Evolutionary conservation across 331 rosid species (phyloP).

Genomic region (Quercus phellos): DNA sequence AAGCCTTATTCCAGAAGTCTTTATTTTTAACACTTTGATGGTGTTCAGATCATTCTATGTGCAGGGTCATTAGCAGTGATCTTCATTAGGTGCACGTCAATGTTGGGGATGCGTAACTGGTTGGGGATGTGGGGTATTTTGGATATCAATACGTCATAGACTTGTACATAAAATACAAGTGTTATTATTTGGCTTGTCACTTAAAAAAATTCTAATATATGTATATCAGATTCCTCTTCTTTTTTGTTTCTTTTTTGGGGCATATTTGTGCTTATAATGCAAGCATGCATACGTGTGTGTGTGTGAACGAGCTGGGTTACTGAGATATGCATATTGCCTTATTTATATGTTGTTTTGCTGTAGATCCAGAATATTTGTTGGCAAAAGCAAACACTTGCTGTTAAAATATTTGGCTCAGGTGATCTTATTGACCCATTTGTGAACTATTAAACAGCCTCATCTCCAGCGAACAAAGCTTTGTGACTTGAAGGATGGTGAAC

Average conservation of each 20-base stretch:
- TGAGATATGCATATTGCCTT: neutral
- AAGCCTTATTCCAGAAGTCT: neutral
- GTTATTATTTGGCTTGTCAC: neutral
- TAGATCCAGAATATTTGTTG: neutral
- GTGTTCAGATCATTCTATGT: neutral
- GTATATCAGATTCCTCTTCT: neutral
- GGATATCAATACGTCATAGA: neutral
- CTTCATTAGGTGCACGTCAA: neutral
- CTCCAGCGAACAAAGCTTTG: constrained; percentile 91
- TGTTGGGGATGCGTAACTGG: neutral
- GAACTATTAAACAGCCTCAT: constrained; percentile 78
- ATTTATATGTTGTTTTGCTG: neutral
- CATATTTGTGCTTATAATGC: too few relatives aligned
- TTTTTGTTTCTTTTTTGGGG: neutral
- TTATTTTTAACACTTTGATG: neutral
- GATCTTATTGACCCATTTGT: constrained; percentile 8
- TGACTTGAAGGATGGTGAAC: constrained; percentile 85
- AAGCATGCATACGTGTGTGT: too few relatives aligned
- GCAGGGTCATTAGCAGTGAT: neutral
- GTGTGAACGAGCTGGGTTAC: neutral
- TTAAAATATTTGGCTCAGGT: constrained; percentile 1
- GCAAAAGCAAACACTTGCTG: neutral
- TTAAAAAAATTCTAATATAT: neutral
- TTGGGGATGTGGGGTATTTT: neutral
- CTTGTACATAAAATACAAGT: neutral